phyloP scores from a whole-genome alignment of 257 asterid species.

The Solanum sitiens region DNA sequence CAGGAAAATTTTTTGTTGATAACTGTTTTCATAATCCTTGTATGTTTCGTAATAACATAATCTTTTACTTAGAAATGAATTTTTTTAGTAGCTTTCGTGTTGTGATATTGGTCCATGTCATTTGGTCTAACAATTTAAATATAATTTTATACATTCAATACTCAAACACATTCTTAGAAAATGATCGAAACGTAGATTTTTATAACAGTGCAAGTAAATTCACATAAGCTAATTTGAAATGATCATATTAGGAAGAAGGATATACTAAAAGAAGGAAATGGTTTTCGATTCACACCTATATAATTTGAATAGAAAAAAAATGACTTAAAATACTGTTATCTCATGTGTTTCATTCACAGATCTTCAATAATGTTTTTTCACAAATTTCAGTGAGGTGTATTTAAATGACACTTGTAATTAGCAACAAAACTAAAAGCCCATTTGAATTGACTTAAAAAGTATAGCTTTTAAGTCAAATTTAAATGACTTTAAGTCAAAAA shows the following conservation, averaged over 20 bases:
- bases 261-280: no score
- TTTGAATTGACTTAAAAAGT: no score
- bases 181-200: not conserved
- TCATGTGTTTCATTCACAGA: no score
- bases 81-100: not conserved
- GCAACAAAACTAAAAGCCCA: no score
- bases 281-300: no score
- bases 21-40: not conserved
- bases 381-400: not conserved
- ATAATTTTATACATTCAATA: not conserved
- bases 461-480: no score
- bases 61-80: not conserved
- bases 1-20: no score
- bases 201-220: not conserved
- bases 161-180: not conserved
- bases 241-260: no score
- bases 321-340: not conserved
- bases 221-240: no score
- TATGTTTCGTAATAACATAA: not conserved
- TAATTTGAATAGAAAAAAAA: not conserved
- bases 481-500: no score
- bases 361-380: no score
- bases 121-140: not conserved
- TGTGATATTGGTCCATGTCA: not conserved
- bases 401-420: no score